Conservation (phyloP, 2,329 filamentous ascomycete genomes). For the Dactylonectria macrodidyma region DNA sequence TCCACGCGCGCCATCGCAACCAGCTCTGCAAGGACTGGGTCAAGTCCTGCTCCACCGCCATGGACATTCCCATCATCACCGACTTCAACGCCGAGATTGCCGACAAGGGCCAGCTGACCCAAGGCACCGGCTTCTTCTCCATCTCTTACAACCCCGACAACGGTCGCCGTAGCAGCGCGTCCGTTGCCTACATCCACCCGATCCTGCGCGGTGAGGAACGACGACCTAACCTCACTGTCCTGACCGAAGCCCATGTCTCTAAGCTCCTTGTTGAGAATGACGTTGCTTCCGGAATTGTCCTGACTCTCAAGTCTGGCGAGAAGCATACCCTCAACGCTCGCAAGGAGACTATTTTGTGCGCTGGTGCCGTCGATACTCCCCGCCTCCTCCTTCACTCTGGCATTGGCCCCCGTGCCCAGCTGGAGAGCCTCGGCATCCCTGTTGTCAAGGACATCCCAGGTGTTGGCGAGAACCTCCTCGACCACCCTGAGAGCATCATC, state of each 20-base stretch:
- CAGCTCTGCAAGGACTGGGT: conserved; percentile 95
- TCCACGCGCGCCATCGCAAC: conserved; percentile 88
- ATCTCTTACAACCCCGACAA: conserved; percentile 93
- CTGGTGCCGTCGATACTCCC: conserved; percentile 86
- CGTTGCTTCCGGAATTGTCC: conserved; percentile 80
- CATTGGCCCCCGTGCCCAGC: conserved; percentile 68
- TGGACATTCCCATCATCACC: conserved; percentile 84
- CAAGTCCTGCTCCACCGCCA: conserved; percentile 81
- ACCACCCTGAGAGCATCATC: conserved; percentile 73
- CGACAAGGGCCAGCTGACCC: conserved; percentile 78
- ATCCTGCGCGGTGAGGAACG: conserved; percentile 88
- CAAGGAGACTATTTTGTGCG: conserved; percentile 84
- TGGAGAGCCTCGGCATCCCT: conserved; percentile 67
- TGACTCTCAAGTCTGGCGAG: conserved; percentile 71
- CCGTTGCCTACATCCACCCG: conserved; percentile 93
- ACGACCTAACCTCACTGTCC: conserved; percentile 85
- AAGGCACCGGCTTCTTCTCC: conserved; percentile 91
- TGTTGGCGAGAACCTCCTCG: conserved; percentile 73
- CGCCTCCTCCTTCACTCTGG: conserved; percentile 74
- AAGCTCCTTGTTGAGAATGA: conserved; percentile 81
- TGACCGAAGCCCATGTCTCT: conserved; percentile 91
- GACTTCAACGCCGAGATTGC: conserved; percentile 92
- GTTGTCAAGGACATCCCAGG: conserved; percentile 72
- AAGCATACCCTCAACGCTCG: conserved; percentile 73
- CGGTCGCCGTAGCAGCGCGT: conserved; percentile 86